Conservation (phyloP, 768 basidiomycete genomes). For the Galerina marginata region DNA sequence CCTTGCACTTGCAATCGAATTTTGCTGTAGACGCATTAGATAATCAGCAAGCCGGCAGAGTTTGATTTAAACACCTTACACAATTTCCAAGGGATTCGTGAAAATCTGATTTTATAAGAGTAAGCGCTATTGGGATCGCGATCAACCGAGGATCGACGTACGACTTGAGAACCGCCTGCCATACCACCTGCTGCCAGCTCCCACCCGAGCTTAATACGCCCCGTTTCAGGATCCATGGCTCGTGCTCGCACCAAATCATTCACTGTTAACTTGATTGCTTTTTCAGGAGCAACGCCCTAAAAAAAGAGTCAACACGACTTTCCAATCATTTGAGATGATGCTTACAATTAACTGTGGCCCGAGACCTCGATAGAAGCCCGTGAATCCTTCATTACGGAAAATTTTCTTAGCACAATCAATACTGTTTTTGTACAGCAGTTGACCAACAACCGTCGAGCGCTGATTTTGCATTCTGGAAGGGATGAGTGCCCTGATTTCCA, state of each 20-base stretch:
- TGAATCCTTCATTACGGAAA: conserved; percentile 89
- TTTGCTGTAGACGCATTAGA: conserved; percentile 57
- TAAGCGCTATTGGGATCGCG: background rate
- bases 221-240: conserved; percentile 94
- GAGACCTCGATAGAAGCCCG: conserved; percentile 97
- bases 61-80: conserved; percentile 55
- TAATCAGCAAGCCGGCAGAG: conserved; percentile 7
- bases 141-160: conserved; percentile 47
- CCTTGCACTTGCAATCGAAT: conserved; percentile 96
- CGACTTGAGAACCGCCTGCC: conserved; percentile 98
- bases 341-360: conserved; percentile 91
- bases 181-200: conserved; percentile 90
- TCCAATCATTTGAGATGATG: conserved; percentile 3
- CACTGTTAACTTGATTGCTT: conserved; percentile 97
- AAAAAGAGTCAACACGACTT: conserved; percentile 4
- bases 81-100: conserved; percentile 96
- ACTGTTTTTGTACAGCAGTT: conserved; percentile 96
- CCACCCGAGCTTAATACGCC: conserved; percentile 89
- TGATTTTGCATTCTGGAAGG: conserved; percentile 93
- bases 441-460: conserved; percentile 94
- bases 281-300: conserved; percentile 94
- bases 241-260: conserved; percentile 88
- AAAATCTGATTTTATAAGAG: conserved; percentile 66
- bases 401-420: conserved; percentile 94
- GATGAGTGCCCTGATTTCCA: background rate